Percentiles rank a stretch among this genome's conserved stretches.
These are phyloP conservation scores for Dothidotthia symphoricarpi DNA, from an alignment of 2,329 filamentous ascomycete genomes.

Conservation along the genomic window DNA sequence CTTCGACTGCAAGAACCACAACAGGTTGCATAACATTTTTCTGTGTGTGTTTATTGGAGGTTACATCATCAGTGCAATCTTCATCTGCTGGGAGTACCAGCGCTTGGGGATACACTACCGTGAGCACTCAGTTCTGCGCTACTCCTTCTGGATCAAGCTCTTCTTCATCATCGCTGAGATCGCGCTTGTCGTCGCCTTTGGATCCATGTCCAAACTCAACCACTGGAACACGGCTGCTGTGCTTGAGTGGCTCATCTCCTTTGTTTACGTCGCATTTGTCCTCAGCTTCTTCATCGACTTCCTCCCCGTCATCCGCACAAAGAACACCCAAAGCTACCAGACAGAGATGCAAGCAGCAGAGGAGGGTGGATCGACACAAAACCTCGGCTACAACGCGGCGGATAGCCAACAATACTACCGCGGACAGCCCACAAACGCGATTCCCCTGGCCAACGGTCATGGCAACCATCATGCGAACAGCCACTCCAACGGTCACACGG, in stretches of 20 bases:
- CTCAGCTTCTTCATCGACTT: conserved; percentile 87
- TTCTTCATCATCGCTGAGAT: conserved; percentile 79
- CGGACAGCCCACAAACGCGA: conserved; percentile 12
- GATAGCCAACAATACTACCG: conserved; percentile 30
- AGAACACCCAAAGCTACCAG: conserved; percentile 42
- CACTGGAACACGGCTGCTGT: conserved; percentile 68
- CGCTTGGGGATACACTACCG: conserved; percentile 78
- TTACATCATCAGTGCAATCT: conserved; percentile 81
- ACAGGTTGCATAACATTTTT: conserved; percentile 69
- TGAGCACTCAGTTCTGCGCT: conserved; percentile 68
- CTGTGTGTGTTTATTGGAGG: conserved; percentile 79
- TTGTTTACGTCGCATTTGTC: conserved; percentile 86
- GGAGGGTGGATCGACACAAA: conserved; percentile 12
- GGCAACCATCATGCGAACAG: conserved; percentile 14
- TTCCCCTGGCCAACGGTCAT: conserved; percentile 11
- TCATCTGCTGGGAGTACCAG: conserved; percentile 88
- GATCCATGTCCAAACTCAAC: conserved; percentile 51
- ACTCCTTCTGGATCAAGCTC: conserved; percentile 86
- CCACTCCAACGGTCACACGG: conserved; percentile 17
- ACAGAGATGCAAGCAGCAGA: conserved; percentile 38
- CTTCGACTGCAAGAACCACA: conserved; percentile 76
- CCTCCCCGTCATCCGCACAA: conserved; percentile 69
- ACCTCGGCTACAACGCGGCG: conserved; percentile 25
- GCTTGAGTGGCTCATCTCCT: conserved; percentile 75
- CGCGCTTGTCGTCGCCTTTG: conserved; percentile 71